Evolutionary conservation across 257 asterid genomes (phyloP), one percentile per base, ranked within the genome.

Genomic region (Sherardia arvensis): DNA sequence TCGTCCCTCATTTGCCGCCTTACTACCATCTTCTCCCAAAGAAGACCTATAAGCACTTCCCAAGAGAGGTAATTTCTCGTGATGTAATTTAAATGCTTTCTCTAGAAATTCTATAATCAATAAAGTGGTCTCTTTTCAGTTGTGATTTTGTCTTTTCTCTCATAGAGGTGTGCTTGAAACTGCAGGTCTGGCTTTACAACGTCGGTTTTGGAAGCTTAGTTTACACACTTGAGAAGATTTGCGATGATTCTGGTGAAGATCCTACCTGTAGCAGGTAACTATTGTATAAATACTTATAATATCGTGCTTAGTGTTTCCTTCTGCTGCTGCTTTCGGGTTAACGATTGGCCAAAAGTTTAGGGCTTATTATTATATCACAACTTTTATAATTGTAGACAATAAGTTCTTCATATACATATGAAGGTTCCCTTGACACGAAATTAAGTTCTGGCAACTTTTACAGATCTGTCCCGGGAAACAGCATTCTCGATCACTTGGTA

Each of bases 1-100:
- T 93, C 8, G 99, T 93, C 78, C 99, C 97, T 72, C 99, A 93
- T 83, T 84, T 93, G 74, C 99, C 99, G 22, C 97, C 97, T n/a
- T 90, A 90, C 76, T 90, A 80, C 72, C 49, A 28, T 43, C 72
- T 65, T 65, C 84, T 93, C 59, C 94, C 94, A 36, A 83, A 74
- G 64, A 93, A 93, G 79, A 90, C 96, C 4, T 93, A 93, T 66
- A 96, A 69, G 62, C 99, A 93, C 80, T 90, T 85, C 62, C 89
- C 97, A 62, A 83, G 90, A 85, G 97, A 93, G 97, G 97, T 88
- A 85, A 73, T 70, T 27, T 36, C 43, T 47, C 36, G 53, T 27
- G 21, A 57, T n/a, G 23, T 38, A 14, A 21, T 43, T 23, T 43
- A 29, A 26, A 38, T 67, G 23, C 20, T 15, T 3, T 43, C 17